phyloP scores from a whole-genome alignment of 768 basidiomycete genomes.

The Lactifluus echinatus region DNA sequence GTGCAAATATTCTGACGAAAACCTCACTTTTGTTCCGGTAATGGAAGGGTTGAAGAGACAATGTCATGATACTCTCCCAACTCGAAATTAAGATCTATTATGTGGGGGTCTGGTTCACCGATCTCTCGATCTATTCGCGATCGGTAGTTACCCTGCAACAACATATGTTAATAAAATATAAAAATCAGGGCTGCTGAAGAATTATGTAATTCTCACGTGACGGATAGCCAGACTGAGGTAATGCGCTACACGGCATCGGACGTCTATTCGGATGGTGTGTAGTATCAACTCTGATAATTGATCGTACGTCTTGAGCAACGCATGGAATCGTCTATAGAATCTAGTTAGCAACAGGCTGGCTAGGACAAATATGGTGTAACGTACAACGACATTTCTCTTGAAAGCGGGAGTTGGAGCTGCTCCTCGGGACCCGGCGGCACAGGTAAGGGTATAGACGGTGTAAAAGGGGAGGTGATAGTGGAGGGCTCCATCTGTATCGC shows the following conservation, averaged over 20 bases:
- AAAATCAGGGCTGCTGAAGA: too few species aligned
- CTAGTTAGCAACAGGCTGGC: slow-evolving; percentile 46
- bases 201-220: slow-evolving; percentile 29
- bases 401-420: slow-evolving; percentile 63
- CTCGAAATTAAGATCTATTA: slow-evolving; percentile 78
- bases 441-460: slow-evolving; percentile 39
- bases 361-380: slow-evolving; percentile 55
- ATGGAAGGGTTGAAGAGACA: slow-evolving; percentile 50
- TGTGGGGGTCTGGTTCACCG: slow-evolving; percentile 84
- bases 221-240: slow-evolving; percentile 60
- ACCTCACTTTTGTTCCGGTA: slow-evolving; percentile 57
- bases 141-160: slow-evolving; percentile 71
- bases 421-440: slow-evolving; percentile 34
- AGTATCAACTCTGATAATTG: slow-evolving; percentile 83
- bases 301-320: slow-evolving; percentile 81
- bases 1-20: slow-evolving; percentile 12
- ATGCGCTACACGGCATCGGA: slow-evolving; percentile 76
- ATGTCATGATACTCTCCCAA: slow-evolving; percentile 69
- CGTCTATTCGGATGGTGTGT: slow-evolving; percentile 79
- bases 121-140: slow-evolving; percentile 74
- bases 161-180: not conserved
- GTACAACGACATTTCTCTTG: slow-evolving; percentile 82
- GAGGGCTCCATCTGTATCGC: slow-evolving; percentile 42
- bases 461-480: slow-evolving; percentile 36
- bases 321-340: slow-evolving; percentile 72